Percentiles rank a stretch among this genome's conserved stretches.
phyloP scores from a whole-genome alignment of 148 eudicot species.

The Drosera capensis region DNA sequence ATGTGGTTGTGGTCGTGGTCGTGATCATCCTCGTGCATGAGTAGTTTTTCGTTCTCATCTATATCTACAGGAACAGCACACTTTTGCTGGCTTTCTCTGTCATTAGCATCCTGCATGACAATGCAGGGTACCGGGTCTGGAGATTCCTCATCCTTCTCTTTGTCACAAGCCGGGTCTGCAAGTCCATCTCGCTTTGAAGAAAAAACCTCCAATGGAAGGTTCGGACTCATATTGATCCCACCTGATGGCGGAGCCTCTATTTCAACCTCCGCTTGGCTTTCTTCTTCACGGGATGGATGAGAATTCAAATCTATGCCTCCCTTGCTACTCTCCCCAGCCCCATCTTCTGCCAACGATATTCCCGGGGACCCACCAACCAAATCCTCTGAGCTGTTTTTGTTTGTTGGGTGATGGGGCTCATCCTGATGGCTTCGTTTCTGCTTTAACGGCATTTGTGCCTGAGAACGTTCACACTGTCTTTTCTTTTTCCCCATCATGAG shows the following conservation, averaged over 20 bases:
- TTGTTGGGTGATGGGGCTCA: slow-evolving; percentile 7
- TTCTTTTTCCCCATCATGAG: slow-evolving; percentile 69
- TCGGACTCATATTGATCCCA: slow-evolving; percentile 20
- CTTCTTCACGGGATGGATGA: slow-evolving; percentile 56
- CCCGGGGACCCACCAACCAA: slow-evolving; percentile 11
- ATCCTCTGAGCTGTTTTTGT: slow-evolving; percentile 12
- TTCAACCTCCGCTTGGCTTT: slow-evolving; percentile 15
- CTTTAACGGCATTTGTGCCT: slow-evolving; percentile 35
- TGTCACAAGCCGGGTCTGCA: slow-evolving; percentile 11
- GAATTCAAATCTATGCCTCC: slow-evolving; percentile 61
- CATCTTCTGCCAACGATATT: slow-evolving; percentile 8
- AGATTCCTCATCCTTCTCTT: not conserved
- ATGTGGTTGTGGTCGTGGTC: too few species aligned
- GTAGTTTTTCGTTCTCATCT: too few species aligned
- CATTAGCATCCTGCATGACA: too few species aligned
- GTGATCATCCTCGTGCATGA: too few species aligned
- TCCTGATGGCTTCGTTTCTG: slow-evolving; percentile 18
- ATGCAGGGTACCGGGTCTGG: too few species aligned
- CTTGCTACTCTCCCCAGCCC: slow-evolving; percentile 12
- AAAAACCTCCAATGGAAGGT: slow-evolving; percentile 20
- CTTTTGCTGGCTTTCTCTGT: too few species aligned
- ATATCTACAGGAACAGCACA: too few species aligned
- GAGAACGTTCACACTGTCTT: slow-evolving; percentile 49
- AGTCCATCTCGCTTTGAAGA: slow-evolving; percentile 18
- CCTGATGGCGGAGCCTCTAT: slow-evolving; percentile 12